Evolutionary conservation across 1,284 basidiomycete genomes (phyloP), one percentile per base, ranked within the genome.

Genomic region (Pyrrhoderma noxium): DNA sequence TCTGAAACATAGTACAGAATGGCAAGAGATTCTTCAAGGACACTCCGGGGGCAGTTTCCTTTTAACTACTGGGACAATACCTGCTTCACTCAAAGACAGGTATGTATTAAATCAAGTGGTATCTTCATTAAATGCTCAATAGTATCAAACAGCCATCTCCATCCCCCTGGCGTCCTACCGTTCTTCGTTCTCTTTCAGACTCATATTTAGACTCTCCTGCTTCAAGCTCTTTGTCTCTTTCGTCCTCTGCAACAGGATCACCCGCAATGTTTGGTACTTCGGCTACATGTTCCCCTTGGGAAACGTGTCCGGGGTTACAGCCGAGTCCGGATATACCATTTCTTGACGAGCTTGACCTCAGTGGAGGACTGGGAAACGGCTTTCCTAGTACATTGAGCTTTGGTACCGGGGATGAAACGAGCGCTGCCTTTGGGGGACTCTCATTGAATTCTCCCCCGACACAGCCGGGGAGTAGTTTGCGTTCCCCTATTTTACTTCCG

Each of bases 251-350:
- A n/a, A 50, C 51, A 13, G 23, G 46, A 13, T 53, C 51, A 16
- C 51, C 51, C 40, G n/a, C 35, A 18, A 39, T 38, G 37, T 21
- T 44, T 21, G 23, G 35, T 36, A 47, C 48, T 21, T 55, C 53
- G 8, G 23, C 45, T n/a, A 52, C 54, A n/a, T 52, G 54, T 47
- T 56, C 54, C 19, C 54, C 54, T 14, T 56, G 54, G 54, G 50
- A 56, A 51, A 56, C 53, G 14, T 52, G 49, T 21, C 53, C 53
- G 16, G 49, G 45, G 8, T 45, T 55, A 23, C 45, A 49, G n/a
- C 49, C 53, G 23, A 55, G 45, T 52, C 45, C 53, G 37, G 53
- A 55, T 16, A 27, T 48, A 40, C 47, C 51, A 8, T 27, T 41
- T 31, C 45, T 48, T 8, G 51, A 52, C 19, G 46, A 43, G 27